A percentile compares a stretch with the other conserved stretches of the same genome.
These are phyloP conservation scores for Alternaria longipes DNA, from an alignment of 2,329 filamentous ascomycete genomes.

Conservation along the genomic window DNA sequence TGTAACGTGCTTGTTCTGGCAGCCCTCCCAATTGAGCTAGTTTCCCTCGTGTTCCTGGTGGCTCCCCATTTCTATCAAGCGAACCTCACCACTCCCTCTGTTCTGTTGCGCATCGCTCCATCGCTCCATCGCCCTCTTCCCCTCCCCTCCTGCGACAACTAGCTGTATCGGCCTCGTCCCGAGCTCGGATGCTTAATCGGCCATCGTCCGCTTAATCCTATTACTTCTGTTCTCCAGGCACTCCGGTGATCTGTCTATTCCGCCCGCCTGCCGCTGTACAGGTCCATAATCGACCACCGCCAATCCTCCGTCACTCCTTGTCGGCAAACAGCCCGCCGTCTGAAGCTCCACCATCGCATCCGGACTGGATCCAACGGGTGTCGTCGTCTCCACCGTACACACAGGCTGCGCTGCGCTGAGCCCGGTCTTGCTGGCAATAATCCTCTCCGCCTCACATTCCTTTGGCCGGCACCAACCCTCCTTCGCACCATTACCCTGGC, in stretches of 20 bases:
- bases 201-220: conserved; percentile 46
- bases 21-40: conserved; percentile 18
- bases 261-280: conserved; percentile 38
- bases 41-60: conserved; percentile 21
- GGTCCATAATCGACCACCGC: conserved; percentile 42
- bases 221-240: conserved; percentile 51
- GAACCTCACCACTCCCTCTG: conserved; percentile 14
- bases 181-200: conserved; percentile 43
- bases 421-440: conserved; percentile 45
- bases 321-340: conserved; percentile 12
- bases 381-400: conserved; percentile 32
- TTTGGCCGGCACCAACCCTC: conserved; percentile 54
- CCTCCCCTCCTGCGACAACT: conserved; percentile 18
- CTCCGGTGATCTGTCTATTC: conserved; percentile 50
- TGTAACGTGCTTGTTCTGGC: conserved; percentile 29
- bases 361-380: conserved; percentile 40
- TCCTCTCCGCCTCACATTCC: conserved; percentile 49
- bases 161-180: conserved; percentile 30
- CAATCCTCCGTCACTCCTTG: conserved; percentile 42
- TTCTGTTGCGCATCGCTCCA: conserved; percentile 11
- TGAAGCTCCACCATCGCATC: conserved; percentile 24
- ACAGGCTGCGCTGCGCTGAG: conserved; percentile 37
- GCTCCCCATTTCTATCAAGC: conserved; percentile 29
- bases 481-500: conserved; percentile 49
- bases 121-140: conserved; percentile 17